phyloP scores from a whole-genome alignment of 495 filamentous ascomycete species.

The Aspergillus leporis region DNA sequence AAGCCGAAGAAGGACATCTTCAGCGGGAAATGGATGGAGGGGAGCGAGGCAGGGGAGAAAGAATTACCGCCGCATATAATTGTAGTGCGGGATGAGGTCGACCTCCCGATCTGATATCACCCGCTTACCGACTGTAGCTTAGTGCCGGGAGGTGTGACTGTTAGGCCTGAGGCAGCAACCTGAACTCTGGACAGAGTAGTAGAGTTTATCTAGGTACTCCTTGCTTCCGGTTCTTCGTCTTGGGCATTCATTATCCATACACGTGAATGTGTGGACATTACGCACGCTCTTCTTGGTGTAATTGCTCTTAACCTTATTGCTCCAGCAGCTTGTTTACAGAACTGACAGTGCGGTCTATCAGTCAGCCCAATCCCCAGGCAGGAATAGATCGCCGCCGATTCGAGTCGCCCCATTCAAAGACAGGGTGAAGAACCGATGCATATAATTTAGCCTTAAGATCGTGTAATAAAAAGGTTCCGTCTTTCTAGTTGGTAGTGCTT shows the following conservation, averaged over 20 bases:
- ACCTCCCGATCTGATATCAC: slow-evolving; percentile 24
- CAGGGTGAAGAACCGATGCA: neutral
- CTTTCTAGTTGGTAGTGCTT: neutral
- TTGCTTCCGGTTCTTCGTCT: neutral
- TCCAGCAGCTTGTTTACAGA: neutral
- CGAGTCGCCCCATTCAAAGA: neutral
- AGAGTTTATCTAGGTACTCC: neutral
- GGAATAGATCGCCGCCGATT: slow-evolving; percentile 9
- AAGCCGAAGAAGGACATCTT: slow-evolving; percentile 89
- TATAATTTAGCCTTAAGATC: neutral
- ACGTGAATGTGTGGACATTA: neutral
- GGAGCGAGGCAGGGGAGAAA: slow-evolving; percentile 18
- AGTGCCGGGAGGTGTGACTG: neutral
- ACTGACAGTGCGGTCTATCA: neutral
- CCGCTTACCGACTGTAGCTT: slow-evolving; percentile 13
- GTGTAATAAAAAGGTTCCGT: neutral
- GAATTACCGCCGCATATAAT: slow-evolving; percentile 25
- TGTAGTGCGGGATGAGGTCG: slow-evolving; percentile 33
- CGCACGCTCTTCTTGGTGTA: too few relatives aligned
- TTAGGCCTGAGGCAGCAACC: slow-evolving; percentile 18
- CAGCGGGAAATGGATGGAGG: slow-evolving; percentile 18
- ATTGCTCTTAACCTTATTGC: neutral
- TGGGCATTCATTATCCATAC: neutral
- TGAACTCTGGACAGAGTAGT: neutral
- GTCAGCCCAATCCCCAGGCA: slow-evolving; percentile 9